Percentiles rank a stretch among this genome's conserved stretches.
phyloP scores from a whole-genome alignment of 2,329 filamentous ascomycete genomes.

The Pezicula radicicola region DNA sequence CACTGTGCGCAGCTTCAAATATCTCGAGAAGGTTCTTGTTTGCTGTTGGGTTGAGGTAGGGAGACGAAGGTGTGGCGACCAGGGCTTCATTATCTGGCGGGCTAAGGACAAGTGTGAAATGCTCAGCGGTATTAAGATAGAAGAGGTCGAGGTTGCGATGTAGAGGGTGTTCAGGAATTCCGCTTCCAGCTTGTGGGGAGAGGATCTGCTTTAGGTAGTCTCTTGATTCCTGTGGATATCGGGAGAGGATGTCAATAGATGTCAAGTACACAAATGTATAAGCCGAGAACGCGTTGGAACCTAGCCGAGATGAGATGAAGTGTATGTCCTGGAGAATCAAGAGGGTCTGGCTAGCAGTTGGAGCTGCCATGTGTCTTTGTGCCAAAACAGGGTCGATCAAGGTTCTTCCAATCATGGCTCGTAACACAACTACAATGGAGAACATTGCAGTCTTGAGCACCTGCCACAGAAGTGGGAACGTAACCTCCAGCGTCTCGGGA shows the following conservation, averaged over 20 bases:
- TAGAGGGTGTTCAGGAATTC: conserved; percentile 59
- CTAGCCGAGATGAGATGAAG: conserved; percentile 66
- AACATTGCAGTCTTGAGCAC: conserved; percentile 63
- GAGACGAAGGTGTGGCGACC: conserved; percentile 57
- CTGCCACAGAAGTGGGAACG: conserved; percentile 62
- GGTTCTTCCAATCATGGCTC: conserved; percentile 54
- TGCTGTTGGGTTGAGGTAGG: conserved; percentile 54
- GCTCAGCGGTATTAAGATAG: conserved; percentile 69
- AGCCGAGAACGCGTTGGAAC: conserved; percentile 62
- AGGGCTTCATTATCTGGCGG: conserved; percentile 56
- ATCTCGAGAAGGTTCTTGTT: conserved; percentile 52
- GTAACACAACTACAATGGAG: conserved; percentile 58
- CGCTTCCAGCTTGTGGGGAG: conserved; percentile 35
- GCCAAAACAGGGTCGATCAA: conserved; percentile 55
- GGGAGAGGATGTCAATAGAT: conserved; percentile 64
- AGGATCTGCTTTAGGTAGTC: conserved; percentile 46
- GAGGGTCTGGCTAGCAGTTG: conserved; percentile 58
- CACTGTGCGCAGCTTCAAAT: conserved; percentile 70
- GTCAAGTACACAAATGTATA: conserved; percentile 68
- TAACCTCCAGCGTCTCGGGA: conserved; percentile 52
- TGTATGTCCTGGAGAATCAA: conserved; percentile 63
- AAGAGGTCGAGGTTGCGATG: conserved; percentile 68
- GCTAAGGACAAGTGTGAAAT: conserved; percentile 60
- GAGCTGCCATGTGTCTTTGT: conserved; percentile 47
- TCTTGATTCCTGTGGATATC: conserved; percentile 56